Percentiles rank a stretch among this genome's conserved stretches.
Conservation (phyloP, 2,329 filamentous ascomycete genomes). For the Cercospora berteroae region DNA sequence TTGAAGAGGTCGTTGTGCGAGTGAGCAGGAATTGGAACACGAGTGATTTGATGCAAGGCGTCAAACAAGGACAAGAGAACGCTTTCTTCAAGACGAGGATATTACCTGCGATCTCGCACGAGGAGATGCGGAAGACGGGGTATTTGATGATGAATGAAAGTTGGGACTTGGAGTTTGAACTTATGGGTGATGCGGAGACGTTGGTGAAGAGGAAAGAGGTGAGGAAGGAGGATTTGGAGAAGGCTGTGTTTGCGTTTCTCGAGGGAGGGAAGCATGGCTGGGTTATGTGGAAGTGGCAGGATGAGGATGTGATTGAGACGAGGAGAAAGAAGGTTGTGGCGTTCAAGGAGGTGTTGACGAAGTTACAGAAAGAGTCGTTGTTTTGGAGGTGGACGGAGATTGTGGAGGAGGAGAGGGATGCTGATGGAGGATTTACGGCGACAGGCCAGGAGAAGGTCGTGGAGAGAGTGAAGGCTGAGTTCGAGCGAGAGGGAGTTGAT, state of each 20-base stretch:
- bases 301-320: slow-evolving; percentile 57
- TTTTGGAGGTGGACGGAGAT: slow-evolving; percentile 94
- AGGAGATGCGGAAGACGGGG: slow-evolving; percentile 75
- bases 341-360: slow-evolving; percentile 73
- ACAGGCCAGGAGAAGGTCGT: slow-evolving; percentile 72
- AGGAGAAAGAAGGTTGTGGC: slow-evolving; percentile 71
- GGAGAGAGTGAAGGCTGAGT: slow-evolving; percentile 70
- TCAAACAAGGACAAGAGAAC: slow-evolving; percentile 54
- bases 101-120: slow-evolving; percentile 65
- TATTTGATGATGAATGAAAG: slow-evolving; percentile 80
- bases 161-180: slow-evolving; percentile 83
- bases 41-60: slow-evolving; percentile 53
- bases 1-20: slow-evolving; percentile 77
- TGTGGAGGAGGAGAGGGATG: slow-evolving; percentile 80
- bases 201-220: slow-evolving; percentile 63
- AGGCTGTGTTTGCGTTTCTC: slow-evolving; percentile 67
- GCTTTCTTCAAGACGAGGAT: slow-evolving; percentile 62
- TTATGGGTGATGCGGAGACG: slow-evolving; percentile 71
- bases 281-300: slow-evolving; percentile 49
- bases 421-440: slow-evolving; percentile 72
- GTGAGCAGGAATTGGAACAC: slow-evolving; percentile 71
- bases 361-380: slow-evolving; percentile 78
- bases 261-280: slow-evolving; percentile 60
- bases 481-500: slow-evolving; percentile 71
- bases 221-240: slow-evolving; percentile 65